Evolutionary conservation across 2,329 filamentous ascomycete genomes (phyloP).

Genomic region (Botryosphaeria agaves): DNA sequence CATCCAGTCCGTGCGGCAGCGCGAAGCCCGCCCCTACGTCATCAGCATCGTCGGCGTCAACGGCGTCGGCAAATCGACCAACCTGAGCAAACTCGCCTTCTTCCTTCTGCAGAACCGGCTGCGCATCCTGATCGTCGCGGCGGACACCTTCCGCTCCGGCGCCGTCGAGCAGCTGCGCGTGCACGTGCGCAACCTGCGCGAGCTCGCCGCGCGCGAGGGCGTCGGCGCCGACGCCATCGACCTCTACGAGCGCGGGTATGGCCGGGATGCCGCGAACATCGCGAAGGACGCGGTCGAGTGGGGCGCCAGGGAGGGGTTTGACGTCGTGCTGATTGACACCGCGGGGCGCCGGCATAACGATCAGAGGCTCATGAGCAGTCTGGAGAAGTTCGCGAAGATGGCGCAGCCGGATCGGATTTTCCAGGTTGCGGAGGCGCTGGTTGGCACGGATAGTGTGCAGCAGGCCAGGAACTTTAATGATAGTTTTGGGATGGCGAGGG

Average conservation of each 20-base stretch:
- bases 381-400: conserved; percentile 95
- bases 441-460: conserved; percentile 87
- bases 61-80: conserved; percentile 95
- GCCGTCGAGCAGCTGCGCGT: conserved; percentile 94
- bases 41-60: conserved; percentile 98
- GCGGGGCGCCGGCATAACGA: conserved; percentile 93
- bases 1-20: conserved; percentile 58
- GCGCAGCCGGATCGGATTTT: conserved; percentile 95
- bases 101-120: conserved; percentile 97
- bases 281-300: conserved; percentile 84
- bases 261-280: conserved; percentile 90
- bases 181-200: conserved; percentile 83
- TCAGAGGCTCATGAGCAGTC: conserved; percentile 81
- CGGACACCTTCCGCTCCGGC: conserved; percentile 91
- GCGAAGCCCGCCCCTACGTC: conserved; percentile 67
- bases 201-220: conserved; percentile 70
- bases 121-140: conserved; percentile 82
- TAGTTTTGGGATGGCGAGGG: conserved; percentile 65
- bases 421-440: conserved; percentile 88
- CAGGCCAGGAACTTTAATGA: conserved; percentile 95
- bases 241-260: conserved; percentile 92
- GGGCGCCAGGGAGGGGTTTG: conserved; percentile 58
- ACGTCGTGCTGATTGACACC: conserved; percentile 94
- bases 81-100: conserved; percentile 94
- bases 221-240: conserved; percentile 76